phyloP scores from a whole-genome alignment of 192 early-diverging fungal genomes.

The Coemansia sp. region DNA sequence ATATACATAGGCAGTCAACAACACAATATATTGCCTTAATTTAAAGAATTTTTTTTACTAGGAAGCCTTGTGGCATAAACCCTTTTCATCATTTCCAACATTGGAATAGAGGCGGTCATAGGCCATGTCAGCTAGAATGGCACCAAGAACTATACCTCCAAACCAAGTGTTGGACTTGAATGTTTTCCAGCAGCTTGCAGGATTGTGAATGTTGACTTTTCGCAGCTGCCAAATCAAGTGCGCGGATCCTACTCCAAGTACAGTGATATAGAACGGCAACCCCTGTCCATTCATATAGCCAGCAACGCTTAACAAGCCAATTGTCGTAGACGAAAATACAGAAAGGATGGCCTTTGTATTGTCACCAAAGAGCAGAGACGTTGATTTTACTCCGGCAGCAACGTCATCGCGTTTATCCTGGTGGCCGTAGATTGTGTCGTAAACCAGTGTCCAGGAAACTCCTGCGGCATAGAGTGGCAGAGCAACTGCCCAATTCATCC shows the following conservation, averaged over 20 bases:
- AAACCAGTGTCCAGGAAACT: conserved; percentile 91
- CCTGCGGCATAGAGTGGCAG: conserved; percentile 86
- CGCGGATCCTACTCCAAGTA: conserved; percentile 69
- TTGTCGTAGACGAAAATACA: conserved; percentile 70
- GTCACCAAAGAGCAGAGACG: conserved; percentile 83
- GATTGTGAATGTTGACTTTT: conserved; percentile 69
- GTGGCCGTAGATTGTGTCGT: conserved; percentile 97
- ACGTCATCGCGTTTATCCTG: conserved; percentile 95
- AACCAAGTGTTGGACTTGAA: conserved; percentile 82
- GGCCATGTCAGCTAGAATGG: conserved; percentile 68
- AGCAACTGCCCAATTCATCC: conserved; percentile 67
- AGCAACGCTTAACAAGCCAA: conserved; percentile 68
- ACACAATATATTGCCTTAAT: no score
- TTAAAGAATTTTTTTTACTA: no score
- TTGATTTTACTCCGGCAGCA: conserved; percentile 86
- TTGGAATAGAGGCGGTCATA: conserved; percentile 14
- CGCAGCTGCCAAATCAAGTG: conserved; percentile 85
- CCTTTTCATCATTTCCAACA: background rate
- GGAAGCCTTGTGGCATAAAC: no score
- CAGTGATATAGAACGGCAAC: conserved; percentile 69
- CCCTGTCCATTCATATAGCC: conserved; percentile 84
- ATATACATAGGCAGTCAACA: no score
- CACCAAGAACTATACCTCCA: conserved; percentile 76
- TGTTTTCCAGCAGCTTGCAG: conserved; percentile 69
- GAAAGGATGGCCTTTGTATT: conserved; percentile 69